Evolutionary conservation across 169 alveolate species (phyloP).

Genomic region (Plasmodium sp.): DNA sequence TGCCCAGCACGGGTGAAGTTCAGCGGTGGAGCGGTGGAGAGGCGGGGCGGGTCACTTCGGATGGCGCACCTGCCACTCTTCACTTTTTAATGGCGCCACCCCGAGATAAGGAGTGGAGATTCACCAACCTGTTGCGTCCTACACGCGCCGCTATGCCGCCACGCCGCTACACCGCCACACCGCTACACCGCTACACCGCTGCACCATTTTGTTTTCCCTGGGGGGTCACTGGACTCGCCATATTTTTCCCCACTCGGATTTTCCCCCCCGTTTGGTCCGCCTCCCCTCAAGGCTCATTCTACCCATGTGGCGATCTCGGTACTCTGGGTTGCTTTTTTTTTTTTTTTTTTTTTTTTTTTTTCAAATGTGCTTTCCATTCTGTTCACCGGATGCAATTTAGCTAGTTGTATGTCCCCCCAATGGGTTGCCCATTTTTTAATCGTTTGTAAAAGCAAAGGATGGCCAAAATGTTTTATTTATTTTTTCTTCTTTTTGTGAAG

Average conservation of each 20-base stretch:
- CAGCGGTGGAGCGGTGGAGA: not conserved
- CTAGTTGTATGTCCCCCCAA: not conserved
- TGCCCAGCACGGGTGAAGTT: not conserved
- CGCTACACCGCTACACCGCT: not conserved
- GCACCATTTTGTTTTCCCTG: not conserved
- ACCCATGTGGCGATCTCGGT: not conserved
- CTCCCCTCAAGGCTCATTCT: not conserved
- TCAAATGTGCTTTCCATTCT: not conserved
- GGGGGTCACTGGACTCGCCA: not conserved
- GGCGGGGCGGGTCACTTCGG: not conserved
- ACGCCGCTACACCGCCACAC: not conserved
- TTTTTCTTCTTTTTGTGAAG: not conserved
- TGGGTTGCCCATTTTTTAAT: not conserved
- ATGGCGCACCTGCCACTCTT: not conserved
- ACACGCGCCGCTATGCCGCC: not conserved
- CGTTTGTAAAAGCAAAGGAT: not conserved
- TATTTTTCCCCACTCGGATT: not conserved
- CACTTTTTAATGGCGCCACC: not conserved
- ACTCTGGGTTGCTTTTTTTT: not conserved
- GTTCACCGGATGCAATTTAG: not conserved
- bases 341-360: too few species aligned
- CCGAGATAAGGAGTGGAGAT: not conserved
- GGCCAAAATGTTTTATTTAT: not conserved
- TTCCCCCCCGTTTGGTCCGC: not conserved
- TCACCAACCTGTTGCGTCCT: not conserved